Evolutionary conservation across 2,329 filamentous ascomycete genomes (phyloP), one percentile per base, ranked within the genome.

Genomic region (Aspergillus unguis): DNA sequence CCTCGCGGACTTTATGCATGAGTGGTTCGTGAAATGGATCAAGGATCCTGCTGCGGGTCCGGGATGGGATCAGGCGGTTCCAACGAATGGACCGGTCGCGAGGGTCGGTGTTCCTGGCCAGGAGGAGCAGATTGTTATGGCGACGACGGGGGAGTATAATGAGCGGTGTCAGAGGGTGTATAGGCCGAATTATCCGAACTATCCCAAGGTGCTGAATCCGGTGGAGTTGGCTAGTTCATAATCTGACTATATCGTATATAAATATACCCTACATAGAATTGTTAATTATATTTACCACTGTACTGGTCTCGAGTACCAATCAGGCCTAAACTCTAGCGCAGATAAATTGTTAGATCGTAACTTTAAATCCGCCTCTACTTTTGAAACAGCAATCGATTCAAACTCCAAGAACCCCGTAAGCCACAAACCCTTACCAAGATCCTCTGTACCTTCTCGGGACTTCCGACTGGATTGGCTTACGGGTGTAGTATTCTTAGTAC

Each of bases 1-100:
- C 5, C 52, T 62, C 25, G 59, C 59, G 4, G 58, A 60, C 38
- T 58, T 58, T 42, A 58, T 62, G 54, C 56, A 60, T 27, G 50
- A 56, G 31, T 60, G 59, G 59, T 60, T 62, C 23, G 59, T 60
- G n/a, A 50, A 51, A 6, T 62, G 59, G 59, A 60, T 62, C 41
- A 55, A 58, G 49, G 51, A 59, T 38, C 59, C 59, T 17, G 35
- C 40, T 26, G 52, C 59, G 8, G 59, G 59, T 2, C 59, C 59
- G 8, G 58, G 59, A 5, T 62, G 59, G 59, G 46, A 48, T 7
- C 45, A 38, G 10, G 59, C 57, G 11, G 35, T 26, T 26, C 58
- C 59, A 6, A 46, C 44, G 3, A 45, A 62, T 45, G 59, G 59
- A 4, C 56, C 57, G 4, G 38, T 62, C 47, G 59, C 58, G 4